Conservation (phyloP, 768 basidiomycete genomes). For the Pilatotrama ljubarskyi region DNA sequence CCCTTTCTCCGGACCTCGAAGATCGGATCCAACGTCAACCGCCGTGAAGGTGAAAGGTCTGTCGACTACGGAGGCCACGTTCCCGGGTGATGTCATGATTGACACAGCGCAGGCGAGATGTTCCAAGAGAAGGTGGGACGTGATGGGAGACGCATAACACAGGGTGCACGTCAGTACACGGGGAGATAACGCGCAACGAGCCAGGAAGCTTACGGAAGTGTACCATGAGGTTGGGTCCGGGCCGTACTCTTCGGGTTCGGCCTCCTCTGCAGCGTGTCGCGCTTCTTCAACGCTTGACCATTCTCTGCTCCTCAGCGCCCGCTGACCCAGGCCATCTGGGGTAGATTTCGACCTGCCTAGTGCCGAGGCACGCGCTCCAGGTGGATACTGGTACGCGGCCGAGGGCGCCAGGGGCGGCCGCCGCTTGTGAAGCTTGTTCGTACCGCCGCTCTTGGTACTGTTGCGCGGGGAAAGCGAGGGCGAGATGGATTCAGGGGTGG, state of each 20-base stretch:
- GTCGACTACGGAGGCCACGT: constrained; percentile 5
- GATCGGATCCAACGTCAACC: constrained; percentile 15
- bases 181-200: constrained; percentile 8
- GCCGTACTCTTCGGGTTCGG: constrained; percentile 1
- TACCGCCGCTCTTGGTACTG: constrained; percentile 6
- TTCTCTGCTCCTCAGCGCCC: constrained; percentile 11
- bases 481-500: constrained; percentile 21
- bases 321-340: constrained; percentile 17
- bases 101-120: background rate
- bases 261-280: constrained; percentile 13
- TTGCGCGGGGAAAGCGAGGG: constrained; percentile 17
- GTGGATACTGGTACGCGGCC: constrained; percentile 11
- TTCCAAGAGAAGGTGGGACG: background rate
- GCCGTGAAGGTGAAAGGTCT: constrained; percentile 7
- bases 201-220: constrained; percentile 16
- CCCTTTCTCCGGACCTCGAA: constrained; percentile 12
- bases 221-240: constrained; percentile 16
- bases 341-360: constrained; percentile 22
- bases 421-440: constrained; percentile 25
- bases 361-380: background rate
- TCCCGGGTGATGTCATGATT: constrained; percentile 12
- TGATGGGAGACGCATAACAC: constrained; percentile 1
- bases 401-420: constrained; percentile 20
- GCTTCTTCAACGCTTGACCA: constrained; percentile 20
- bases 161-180: constrained; percentile 14